A percentile compares a stretch with the other conserved stretches of the same genome.
Conservation (phyloP, 2,329 filamentous ascomycete genomes). For the Fusarium caatingaense region DNA sequence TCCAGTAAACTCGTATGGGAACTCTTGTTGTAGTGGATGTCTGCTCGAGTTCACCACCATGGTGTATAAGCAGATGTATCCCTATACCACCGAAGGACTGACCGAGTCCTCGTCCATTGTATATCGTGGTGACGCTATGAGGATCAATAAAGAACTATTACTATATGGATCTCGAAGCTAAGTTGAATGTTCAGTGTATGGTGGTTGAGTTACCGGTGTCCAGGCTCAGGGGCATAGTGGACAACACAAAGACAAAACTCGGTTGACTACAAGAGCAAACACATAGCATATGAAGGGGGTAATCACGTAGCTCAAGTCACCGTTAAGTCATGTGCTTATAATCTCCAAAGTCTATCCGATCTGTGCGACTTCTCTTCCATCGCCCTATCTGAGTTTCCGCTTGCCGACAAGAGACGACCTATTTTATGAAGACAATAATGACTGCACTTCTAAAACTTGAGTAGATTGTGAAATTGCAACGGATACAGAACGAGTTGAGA, state of each 20-base stretch:
- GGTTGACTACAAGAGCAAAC: fast-evolving
- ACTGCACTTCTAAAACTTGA: neutral
- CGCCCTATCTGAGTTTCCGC: neutral
- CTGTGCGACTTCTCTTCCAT: neutral
- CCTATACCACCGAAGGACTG: neutral
- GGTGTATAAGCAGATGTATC: neutral
- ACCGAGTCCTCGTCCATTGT: neutral
- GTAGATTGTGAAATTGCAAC: too few species aligned
- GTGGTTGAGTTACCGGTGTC: neutral
- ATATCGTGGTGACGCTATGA: neutral
- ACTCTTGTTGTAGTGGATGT: neutral
- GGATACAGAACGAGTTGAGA: too few species aligned
- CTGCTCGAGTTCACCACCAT: neutral
- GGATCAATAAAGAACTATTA: neutral
- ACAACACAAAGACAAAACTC: neutral
- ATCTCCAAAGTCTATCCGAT: neutral
- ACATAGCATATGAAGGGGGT: neutral
- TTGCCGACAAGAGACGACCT: neutral
- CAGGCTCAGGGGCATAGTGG: too few species aligned
- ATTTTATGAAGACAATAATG: neutral
- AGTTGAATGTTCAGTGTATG: neutral
- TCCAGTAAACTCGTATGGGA: neutral
- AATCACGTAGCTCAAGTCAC: fast-evolving
- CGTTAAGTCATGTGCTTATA: neutral
- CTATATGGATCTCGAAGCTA: neutral